Conservation (phyloP, 1,139 yeast genomes). For the Kluyveromyces sp. region DNA sequence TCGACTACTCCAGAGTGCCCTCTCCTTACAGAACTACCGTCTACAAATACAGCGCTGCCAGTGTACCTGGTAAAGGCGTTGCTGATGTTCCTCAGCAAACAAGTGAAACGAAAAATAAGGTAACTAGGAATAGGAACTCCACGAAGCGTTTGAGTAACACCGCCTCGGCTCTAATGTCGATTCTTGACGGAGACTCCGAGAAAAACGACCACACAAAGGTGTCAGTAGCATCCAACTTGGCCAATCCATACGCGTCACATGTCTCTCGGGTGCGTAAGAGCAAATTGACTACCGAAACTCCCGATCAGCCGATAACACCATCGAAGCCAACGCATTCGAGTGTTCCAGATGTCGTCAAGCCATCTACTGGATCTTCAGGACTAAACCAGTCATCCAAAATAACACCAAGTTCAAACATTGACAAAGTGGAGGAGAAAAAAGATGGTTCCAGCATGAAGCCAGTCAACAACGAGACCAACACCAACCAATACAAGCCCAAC, state of each 20-base stretch:
- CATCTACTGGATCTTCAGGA: too few species aligned
- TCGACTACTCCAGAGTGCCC: constrained; percentile 58
- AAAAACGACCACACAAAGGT: constrained; percentile 12
- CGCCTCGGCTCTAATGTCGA: constrained; percentile 58
- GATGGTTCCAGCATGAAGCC: neutral
- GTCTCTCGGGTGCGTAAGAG: constrained; percentile 24
- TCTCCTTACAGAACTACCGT: constrained; percentile 54
- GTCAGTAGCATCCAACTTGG: constrained; percentile 32
- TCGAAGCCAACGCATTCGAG: neutral
- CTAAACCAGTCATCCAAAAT: constrained; percentile 2
- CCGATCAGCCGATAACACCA: constrained; percentile 2
- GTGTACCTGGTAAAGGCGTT: constrained; percentile 4
- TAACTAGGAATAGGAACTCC: constrained; percentile 9
- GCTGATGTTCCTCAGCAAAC: constrained; percentile 8
- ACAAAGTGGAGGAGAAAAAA: too few species aligned
- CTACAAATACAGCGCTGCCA: constrained; percentile 21
- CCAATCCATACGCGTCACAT: constrained; percentile 48
- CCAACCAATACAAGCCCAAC: constrained; percentile 31
- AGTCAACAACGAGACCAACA: neutral
- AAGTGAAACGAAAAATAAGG: constrained; percentile 13
- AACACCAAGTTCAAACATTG: too few species aligned
- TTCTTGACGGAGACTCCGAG: constrained; percentile 42
- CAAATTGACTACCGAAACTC: constrained; percentile 10
- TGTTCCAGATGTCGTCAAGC: neutral
- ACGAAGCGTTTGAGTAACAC: constrained; percentile 47